phyloP scores from a whole-genome alignment of 352 stramenopile genomes.

The Elongisporangium undulatum region DNA sequence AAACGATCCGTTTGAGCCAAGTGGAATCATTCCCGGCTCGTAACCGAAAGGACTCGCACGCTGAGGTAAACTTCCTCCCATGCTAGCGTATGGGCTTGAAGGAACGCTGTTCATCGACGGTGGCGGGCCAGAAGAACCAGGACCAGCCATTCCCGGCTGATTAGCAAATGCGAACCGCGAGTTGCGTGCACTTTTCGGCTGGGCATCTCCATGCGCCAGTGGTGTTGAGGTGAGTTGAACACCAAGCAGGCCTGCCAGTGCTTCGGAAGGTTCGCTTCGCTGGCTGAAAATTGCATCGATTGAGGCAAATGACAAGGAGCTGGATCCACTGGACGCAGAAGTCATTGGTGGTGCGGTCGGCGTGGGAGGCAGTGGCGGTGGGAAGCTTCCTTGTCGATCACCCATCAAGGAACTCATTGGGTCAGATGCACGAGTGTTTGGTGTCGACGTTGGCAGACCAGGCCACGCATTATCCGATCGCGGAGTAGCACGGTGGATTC shows the following conservation, averaged over 20 bases:
- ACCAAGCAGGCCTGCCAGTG: constrained; percentile 57
- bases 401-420: neutral
- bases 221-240: constrained; percentile 49
- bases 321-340: constrained; percentile 16
- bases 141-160: constrained; percentile 12
- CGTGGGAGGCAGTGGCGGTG: constrained; percentile 4
- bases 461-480: neutral
- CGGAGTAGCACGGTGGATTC: constrained; percentile 35
- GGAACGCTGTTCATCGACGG: constrained; percentile 1
- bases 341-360: constrained; percentile 4
- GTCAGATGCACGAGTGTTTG: neutral
- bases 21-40: constrained; percentile 4
- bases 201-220: constrained; percentile 24
- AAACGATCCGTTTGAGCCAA: constrained; percentile 12
- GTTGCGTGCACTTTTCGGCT: constrained; percentile 35
- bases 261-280: constrained; percentile 67
- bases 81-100: constrained; percentile 13
- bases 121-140: neutral
- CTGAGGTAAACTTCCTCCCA: neutral
- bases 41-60: constrained; percentile 15
- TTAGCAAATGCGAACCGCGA: constrained; percentile 85
- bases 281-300: constrained; percentile 84
- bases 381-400: constrained; percentile 1
- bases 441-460: neutral
- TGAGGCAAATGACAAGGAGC: constrained; percentile 67